phyloP scores from a whole-genome alignment of 1,139 yeast genomes.

The Taphrina wiesneri region DNA sequence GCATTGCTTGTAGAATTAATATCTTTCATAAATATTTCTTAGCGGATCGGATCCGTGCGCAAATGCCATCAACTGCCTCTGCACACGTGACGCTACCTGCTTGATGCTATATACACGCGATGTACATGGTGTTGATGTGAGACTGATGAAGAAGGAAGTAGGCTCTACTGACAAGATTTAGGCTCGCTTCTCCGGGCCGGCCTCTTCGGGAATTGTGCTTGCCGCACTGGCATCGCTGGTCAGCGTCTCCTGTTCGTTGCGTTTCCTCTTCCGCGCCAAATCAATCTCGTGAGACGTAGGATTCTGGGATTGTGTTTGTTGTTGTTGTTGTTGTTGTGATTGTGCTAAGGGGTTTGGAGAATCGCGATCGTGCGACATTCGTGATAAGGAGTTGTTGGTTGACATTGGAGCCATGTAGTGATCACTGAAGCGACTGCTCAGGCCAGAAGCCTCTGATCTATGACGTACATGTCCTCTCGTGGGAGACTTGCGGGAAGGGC shows the following conservation, averaged over 20 bases:
- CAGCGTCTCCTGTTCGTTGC: neutral
- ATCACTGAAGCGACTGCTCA: conserved; percentile 17
- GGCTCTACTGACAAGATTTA: no score
- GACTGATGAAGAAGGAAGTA: no score
- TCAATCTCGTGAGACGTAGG: conserved; percentile 23
- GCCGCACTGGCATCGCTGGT: conserved; percentile 5
- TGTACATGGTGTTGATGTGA: neutral
- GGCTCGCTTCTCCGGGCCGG: neutral
- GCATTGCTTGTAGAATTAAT: neutral
- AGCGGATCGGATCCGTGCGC: no score
- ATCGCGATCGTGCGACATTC: conserved; percentile 33
- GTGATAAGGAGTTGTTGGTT: conserved; percentile 15
- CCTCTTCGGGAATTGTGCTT: neutral
- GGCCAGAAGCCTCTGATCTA: conserved; percentile 28
- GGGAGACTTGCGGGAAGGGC: conserved; percentile 11
- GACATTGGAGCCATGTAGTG: conserved; percentile 1
- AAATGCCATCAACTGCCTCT: neutral
- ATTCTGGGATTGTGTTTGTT: neutral
- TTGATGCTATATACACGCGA: neutral
- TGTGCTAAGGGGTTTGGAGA: neutral
- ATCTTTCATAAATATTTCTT: neutral
- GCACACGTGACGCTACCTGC: neutral
- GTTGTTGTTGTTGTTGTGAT: no score
- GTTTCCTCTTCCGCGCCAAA: conserved; percentile 23
- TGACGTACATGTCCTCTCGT: conserved; percentile 29